Conservation (phyloP, 495 filamentous ascomycete species). For the Opeltia flavorubescens region DNA sequence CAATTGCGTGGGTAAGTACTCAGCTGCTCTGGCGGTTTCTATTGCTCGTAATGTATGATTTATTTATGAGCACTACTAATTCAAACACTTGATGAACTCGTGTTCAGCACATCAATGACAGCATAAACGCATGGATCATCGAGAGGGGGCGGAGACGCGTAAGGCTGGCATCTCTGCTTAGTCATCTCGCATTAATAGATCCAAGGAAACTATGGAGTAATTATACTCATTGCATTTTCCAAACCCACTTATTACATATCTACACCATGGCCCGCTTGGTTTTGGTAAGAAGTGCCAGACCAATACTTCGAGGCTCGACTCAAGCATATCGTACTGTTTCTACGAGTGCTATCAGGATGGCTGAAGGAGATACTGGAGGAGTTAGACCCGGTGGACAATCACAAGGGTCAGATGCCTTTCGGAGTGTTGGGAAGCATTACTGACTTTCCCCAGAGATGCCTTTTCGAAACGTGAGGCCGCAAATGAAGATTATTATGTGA, state of each 20-base stretch:
- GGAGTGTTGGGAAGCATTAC: background rate
- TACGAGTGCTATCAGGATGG: constrained; percentile 45
- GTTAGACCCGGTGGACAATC: constrained; percentile 30
- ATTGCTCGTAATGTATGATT: too few relatives aligned
- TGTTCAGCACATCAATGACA: background rate
- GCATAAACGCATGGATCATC: too few relatives aligned
- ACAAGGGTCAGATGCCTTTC: constrained; percentile 19
- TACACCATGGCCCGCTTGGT: constrained; percentile 52
- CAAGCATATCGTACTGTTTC: constrained; percentile 47
- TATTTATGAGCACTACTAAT: too few relatives aligned
- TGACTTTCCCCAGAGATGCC: constrained; percentile 45
- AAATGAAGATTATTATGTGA: constrained; percentile 69
- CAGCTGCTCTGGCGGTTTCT: too few relatives aligned
- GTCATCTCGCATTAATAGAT: background rate
- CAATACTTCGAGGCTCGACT: constrained; percentile 31
- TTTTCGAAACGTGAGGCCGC: constrained; percentile 88
- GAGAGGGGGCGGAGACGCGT: too few relatives aligned
- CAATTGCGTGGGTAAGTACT: too few relatives aligned
- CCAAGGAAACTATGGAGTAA: background rate
- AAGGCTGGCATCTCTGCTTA: background rate
- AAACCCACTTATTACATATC: background rate
- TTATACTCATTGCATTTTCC: background rate
- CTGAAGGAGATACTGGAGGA: constrained; percentile 55
- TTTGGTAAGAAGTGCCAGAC: constrained; percentile 41
- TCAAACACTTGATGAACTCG: too few relatives aligned